These are phyloP conservation scores for Aureobasidium lini DNA, from an alignment of 2,329 filamentous ascomycete genomes.

Conservation along the genomic window DNA sequence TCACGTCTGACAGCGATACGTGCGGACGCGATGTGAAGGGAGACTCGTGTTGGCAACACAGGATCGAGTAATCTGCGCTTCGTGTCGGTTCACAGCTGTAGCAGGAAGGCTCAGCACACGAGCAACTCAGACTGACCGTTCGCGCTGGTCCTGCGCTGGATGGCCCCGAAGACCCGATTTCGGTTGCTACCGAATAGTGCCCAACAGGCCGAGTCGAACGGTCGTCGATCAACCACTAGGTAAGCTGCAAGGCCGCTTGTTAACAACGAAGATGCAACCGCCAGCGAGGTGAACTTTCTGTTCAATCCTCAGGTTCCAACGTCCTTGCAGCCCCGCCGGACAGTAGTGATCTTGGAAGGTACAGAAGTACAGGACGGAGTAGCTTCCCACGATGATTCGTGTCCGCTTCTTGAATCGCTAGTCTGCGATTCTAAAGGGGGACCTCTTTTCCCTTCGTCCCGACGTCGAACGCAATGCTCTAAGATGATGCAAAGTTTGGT, in stretches of 20 bases:
- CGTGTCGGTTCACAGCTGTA: no score
- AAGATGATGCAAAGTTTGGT: background rate
- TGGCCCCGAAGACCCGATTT: background rate
- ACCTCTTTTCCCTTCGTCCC: background rate
- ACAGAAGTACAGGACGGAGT: background rate
- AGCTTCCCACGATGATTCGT: background rate
- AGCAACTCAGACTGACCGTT: no score
- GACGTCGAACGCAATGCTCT: background rate
- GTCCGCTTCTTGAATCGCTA: conserved; percentile 2
- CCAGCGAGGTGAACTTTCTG: background rate
- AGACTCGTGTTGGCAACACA: no score
- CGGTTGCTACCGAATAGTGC: background rate
- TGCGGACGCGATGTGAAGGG: no score
- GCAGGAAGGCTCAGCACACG: no score
- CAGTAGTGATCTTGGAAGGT: background rate
- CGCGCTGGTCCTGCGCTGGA: no score
- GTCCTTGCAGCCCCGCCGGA: background rate
- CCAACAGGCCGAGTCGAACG: background rate
- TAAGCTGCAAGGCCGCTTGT: background rate
- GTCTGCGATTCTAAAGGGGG: background rate
- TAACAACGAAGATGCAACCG: background rate
- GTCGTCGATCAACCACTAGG: background rate
- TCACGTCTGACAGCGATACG: background rate
- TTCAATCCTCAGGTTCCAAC: background rate
- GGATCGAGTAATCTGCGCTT: no score